Conservation (phyloP, 2,329 filamentous ascomycete genomes). For the Alternaria incomplexa region DNA sequence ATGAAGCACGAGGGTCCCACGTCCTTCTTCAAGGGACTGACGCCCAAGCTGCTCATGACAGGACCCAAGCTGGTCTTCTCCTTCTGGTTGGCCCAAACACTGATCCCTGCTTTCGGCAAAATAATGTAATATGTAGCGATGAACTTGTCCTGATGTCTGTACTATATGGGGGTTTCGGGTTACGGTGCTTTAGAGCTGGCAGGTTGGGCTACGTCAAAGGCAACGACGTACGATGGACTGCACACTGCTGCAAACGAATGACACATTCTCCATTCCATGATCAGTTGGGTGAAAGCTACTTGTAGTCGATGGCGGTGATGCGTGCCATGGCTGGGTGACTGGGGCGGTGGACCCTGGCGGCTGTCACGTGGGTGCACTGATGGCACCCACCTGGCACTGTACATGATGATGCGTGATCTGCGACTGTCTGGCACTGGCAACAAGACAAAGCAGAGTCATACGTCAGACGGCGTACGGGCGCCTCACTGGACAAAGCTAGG, state of each 20-base stretch:
- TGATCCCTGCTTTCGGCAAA: conserved; percentile 90
- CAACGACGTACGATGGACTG: conserved; percentile 16
- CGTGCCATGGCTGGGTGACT: background rate
- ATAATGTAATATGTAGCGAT: conserved; percentile 55
- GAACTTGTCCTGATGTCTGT: conserved; percentile 29
- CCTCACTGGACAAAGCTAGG: conserved; percentile 15
- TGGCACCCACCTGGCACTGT: background rate
- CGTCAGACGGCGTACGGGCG: conserved; percentile 16
- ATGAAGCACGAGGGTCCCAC: conserved; percentile 82
- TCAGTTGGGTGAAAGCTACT: background rate
- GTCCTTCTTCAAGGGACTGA: conserved; percentile 96
- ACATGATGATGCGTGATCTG: background rate
- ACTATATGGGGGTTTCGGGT: conserved; percentile 32
- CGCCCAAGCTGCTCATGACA: conserved; percentile 98
- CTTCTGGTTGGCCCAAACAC: conserved; percentile 98
- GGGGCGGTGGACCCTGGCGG: background rate
- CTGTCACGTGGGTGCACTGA: conserved; percentile 11
- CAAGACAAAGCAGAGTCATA: conserved; percentile 4
- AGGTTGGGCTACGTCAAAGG: conserved; percentile 22
- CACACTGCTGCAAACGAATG: conserved; percentile 17
- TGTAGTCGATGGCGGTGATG: background rate
- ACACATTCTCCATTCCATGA: conserved; percentile 35
- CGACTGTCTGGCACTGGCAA: background rate
- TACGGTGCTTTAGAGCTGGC: conserved; percentile 23
- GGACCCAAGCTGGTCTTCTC: conserved; percentile 99